phyloP scores from a whole-genome alignment of 2,329 filamentous ascomycete genomes.

The Teratosphaeria gauchensis region DNA sequence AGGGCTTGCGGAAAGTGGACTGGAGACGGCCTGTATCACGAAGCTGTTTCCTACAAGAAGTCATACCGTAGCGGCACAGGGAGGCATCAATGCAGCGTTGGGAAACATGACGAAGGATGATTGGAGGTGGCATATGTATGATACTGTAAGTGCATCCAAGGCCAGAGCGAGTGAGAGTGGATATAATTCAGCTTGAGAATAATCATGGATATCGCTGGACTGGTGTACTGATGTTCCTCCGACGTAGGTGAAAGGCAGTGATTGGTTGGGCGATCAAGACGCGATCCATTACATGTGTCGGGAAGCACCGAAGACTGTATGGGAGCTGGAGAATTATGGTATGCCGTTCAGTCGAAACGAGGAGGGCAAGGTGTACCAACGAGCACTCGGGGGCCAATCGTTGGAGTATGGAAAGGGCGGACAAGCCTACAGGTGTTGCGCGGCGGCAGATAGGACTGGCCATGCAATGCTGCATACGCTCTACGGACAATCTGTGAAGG shows the following conservation, averaged over 20 bases:
- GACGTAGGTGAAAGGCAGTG: slow-evolving; percentile 41
- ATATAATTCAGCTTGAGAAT: background rate
- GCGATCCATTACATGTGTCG: slow-evolving; percentile 52
- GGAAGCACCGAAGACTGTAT: slow-evolving; percentile 44
- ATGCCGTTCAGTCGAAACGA: slow-evolving; percentile 44
- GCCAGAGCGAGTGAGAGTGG: background rate
- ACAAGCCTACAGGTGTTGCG: slow-evolving; percentile 40
- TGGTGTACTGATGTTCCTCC: background rate
- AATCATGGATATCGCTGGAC: background rate
- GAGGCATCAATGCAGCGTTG: slow-evolving; percentile 52
- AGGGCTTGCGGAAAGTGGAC: slow-evolving; percentile 53
- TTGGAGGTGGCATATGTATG: slow-evolving; percentile 53
- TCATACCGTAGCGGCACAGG: slow-evolving; percentile 58
- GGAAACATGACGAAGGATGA: slow-evolving; percentile 49
- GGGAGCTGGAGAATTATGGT: slow-evolving; percentile 47
- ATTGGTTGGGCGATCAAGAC: slow-evolving; percentile 52
- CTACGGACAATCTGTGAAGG: slow-evolving; percentile 40
- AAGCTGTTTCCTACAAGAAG: slow-evolving; percentile 53
- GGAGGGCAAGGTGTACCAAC: slow-evolving; percentile 39
- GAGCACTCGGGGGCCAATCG: slow-evolving; percentile 40
- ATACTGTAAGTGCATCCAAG: slow-evolving; percentile 30
- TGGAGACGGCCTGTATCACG: slow-evolving; percentile 56
- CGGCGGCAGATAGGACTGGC: slow-evolving; percentile 39
- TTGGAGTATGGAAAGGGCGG: slow-evolving; percentile 40
- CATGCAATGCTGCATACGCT: slow-evolving; percentile 43